Evolutionary conservation across 2,329 filamentous ascomycete genomes (phyloP), one percentile per base, ranked within the genome.

Genomic region (Arthroderma sp.): DNA sequence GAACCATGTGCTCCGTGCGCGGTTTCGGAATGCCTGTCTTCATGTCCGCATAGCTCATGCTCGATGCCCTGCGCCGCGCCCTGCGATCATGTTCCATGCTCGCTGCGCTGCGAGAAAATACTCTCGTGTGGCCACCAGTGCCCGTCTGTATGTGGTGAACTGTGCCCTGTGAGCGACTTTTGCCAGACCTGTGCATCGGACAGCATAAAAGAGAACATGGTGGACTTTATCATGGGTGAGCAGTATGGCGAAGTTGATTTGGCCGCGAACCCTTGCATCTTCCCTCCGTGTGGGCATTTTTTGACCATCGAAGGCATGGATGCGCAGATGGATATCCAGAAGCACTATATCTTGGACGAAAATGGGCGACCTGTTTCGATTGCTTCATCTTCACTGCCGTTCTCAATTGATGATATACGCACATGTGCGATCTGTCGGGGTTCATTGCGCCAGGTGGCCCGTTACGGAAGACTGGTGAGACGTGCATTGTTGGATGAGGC

Each of bases 51-150:
- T 52, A 62, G 54, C 22, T 28, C 42, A 1, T 74, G 70, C 43
- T 59, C 58, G 0, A 68, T 77, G 66, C 75, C 75, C 11, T 85
- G 82, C 49, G 77, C 78, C 0, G 80, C 74, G 0, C 80, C 82
- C 0, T 86, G 81, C 55, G 67, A 82, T 50, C 72, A 77, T 61
- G 54, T 83, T 0, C 82, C 82, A 1, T 86, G 81, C 56, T 73
- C 72, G 1, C 58, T 68, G 51, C 67, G 80, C 6, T 86, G 82
- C 54, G 54, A 63, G 3, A 65, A 72, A 29, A n/a, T 47, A 0
- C 58, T 85, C 3, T 11, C 29, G 0, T 85, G 81, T 53, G 74
- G 75, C 0, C 79, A 84, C 56, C 73, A 68, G 55, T 85, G 76
- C 63, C 79, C 79, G 0, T 77, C 74, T 0, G 49, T 82, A 1